Conservation (phyloP, 108 stramenopile genomes). For the Fistulifera pelliculosa region DNA sequence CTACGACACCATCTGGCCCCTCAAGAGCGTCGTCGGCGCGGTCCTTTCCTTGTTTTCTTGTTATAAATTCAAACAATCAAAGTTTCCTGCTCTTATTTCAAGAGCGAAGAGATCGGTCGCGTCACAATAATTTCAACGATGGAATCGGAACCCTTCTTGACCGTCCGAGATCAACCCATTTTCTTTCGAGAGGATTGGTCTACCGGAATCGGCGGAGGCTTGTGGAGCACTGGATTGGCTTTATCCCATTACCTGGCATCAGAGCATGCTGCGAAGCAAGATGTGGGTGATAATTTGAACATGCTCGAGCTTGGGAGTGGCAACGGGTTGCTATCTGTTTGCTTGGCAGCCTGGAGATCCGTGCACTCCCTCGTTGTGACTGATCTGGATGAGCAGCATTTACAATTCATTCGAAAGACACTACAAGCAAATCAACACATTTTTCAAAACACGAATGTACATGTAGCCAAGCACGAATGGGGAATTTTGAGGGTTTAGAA, state of each 20-base stretch:
- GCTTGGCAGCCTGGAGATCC: constrained; percentile 31
- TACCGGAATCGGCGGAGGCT: constrained; percentile 69
- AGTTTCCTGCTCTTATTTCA: too few relatives aligned
- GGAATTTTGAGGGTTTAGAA: constrained; percentile 18
- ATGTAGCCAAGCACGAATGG: constrained; percentile 39
- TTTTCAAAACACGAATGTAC: constrained; percentile 3
- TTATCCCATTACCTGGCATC: constrained; percentile 51
- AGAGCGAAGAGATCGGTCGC: too few relatives aligned
- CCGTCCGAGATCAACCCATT: constrained; percentile 35
- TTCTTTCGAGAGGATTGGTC: constrained; percentile 67
- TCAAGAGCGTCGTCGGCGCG: too few relatives aligned
- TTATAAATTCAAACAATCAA: too few relatives aligned
- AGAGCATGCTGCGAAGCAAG: constrained; percentile 13
- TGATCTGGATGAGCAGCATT: constrained; percentile 52
- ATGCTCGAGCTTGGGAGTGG: constrained; percentile 75
- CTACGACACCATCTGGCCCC: too few relatives aligned
- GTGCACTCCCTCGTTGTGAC: constrained; percentile 44
- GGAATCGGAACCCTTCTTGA: constrained; percentile 17
- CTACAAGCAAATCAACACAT: constrained; percentile 39
- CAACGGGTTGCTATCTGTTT: constrained; percentile 70
- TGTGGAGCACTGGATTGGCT: constrained; percentile 74
- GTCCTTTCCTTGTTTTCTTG: too few relatives aligned
- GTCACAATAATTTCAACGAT: too few relatives aligned
- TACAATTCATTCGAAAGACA: constrained; percentile 46
- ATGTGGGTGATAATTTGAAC: constrained; percentile 6